Conservation (phyloP, 2,329 filamentous ascomycete genomes). For the Ophiostoma ulmi region DNA sequence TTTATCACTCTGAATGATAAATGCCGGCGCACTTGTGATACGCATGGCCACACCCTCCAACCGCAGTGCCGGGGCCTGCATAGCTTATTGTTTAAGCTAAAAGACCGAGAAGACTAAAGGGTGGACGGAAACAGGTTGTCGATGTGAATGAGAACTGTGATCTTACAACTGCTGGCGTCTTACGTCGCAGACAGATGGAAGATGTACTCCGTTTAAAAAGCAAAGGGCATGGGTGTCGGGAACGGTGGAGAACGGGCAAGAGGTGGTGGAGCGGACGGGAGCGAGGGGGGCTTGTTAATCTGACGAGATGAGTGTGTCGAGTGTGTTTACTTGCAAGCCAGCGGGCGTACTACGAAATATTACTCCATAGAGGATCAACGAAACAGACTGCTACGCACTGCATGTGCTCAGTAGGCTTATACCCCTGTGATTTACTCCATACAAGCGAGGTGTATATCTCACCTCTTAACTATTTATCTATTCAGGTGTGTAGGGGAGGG, state of each 20-base stretch:
- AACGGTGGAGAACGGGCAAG: slow-evolving; percentile 15
- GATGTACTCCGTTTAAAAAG: neutral
- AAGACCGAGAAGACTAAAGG: neutral
- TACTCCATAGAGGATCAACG: neutral
- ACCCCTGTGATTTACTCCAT: neutral
- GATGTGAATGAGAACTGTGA: neutral
- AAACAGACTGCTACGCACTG: neutral
- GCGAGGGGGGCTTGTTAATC: neutral
- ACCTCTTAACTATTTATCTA: neutral
- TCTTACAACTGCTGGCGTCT: neutral
- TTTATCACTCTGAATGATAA: neutral
- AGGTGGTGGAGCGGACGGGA: slow-evolving; percentile 17
- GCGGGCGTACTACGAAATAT: neutral
- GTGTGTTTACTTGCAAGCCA: neutral
- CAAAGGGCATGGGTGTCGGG: slow-evolving; percentile 10
- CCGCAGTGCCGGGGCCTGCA: slow-evolving; percentile 10
- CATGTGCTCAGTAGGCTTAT: neutral
- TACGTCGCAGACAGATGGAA: neutral
- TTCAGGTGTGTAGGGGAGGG: neutral
- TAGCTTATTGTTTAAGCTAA: neutral
- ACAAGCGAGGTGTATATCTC: neutral
- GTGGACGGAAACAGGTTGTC: slow-evolving; percentile 4
- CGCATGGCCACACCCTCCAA: slow-evolving; percentile 20
- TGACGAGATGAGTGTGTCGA: slow-evolving; percentile 1
- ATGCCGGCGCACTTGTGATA: neutral